A percentile compares a stretch with the other conserved stretches of the same genome.
phyloP scores from a whole-genome alignment of 73 alveolate species.

The Uronychia binucleata region DNA sequence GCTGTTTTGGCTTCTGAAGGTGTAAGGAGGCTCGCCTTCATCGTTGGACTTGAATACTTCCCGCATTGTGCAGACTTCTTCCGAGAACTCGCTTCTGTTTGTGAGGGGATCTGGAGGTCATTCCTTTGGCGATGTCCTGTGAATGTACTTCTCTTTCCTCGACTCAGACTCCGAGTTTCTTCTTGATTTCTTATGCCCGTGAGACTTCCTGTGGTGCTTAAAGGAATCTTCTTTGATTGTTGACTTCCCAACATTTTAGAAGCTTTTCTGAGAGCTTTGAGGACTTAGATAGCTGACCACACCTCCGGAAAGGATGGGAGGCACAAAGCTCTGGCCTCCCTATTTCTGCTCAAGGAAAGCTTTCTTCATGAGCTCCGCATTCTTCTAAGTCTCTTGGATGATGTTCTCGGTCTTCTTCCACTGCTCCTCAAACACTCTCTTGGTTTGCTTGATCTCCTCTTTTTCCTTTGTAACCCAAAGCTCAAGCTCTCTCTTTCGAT shows the following conservation, averaged over 20 bases:
- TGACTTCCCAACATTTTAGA: too few species aligned
- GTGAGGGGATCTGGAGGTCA: not conserved
- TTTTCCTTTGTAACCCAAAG: constrained; percentile 66
- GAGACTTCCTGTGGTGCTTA: not conserved
- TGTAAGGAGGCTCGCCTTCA: not conserved
- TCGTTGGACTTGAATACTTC: too few species aligned
- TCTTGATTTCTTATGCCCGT: not conserved
- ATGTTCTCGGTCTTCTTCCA: constrained; percentile 65
- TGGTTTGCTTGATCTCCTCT: constrained; percentile 59
- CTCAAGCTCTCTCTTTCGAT: constrained; percentile 51
- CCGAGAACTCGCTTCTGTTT: not conserved
- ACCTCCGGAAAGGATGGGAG: not conserved
- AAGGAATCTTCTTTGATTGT: not conserved
- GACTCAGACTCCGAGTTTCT: not conserved
- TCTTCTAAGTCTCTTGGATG: constrained; percentile 66
- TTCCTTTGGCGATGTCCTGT: not conserved
- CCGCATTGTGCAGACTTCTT: too few species aligned
- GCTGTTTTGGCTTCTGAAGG: not conserved
- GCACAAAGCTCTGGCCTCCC: not conserved
- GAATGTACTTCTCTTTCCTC: too few species aligned
- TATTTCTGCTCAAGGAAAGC: not conserved
- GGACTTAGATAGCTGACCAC: not conserved
- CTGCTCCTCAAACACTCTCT: constrained; percentile 51
- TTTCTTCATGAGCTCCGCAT: constrained; percentile 37
- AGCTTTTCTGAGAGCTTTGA: not conserved